A percentile compares a stretch with the other conserved stretches of the same genome.
These are phyloP conservation scores for Pythium rishiriense DNA, from an alignment of 352 stramenopile genomes.

Conservation along the genomic window DNA sequence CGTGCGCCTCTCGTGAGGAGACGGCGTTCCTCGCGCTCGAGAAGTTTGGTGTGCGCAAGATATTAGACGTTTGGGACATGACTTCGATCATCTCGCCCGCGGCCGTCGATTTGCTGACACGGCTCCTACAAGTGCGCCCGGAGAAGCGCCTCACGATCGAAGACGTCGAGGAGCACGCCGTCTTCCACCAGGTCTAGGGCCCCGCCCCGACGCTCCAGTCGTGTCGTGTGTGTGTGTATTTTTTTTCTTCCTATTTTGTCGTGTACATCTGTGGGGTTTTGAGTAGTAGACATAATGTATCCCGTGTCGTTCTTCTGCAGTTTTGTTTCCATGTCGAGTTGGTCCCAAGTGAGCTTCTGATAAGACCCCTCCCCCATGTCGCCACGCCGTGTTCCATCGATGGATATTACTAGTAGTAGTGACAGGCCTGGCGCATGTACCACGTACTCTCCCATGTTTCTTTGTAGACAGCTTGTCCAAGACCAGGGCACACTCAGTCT, in stretches of 20 bases:
- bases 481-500: no score
- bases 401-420: no score
- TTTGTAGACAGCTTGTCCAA: no score
- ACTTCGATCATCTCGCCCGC: slow-evolving; percentile 22
- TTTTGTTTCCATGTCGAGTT: no score
- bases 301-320: no score
- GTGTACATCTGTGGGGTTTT: neutral
- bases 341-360: no score
- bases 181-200: slow-evolving; percentile 5
- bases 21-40: slow-evolving; percentile 34
- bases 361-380: no score
- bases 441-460: no score
- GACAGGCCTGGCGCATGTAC: no score
- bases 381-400: no score
- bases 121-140: slow-evolving; percentile 36
- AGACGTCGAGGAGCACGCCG: slow-evolving; percentile 24
- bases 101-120: slow-evolving; percentile 28
- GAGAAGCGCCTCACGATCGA: slow-evolving; percentile 32
- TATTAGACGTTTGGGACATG: slow-evolving; percentile 54
- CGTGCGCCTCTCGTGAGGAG: slow-evolving; percentile 33
- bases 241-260: neutral
- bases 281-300: neutral
- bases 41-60: slow-evolving; percentile 38
- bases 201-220: neutral
- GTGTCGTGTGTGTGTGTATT: neutral